A percentile compares a stretch with the other conserved stretches of the same genome.
Conservation (phyloP, 2,329 filamentous ascomycete species). For the Rhinocladiella similis region DNA sequence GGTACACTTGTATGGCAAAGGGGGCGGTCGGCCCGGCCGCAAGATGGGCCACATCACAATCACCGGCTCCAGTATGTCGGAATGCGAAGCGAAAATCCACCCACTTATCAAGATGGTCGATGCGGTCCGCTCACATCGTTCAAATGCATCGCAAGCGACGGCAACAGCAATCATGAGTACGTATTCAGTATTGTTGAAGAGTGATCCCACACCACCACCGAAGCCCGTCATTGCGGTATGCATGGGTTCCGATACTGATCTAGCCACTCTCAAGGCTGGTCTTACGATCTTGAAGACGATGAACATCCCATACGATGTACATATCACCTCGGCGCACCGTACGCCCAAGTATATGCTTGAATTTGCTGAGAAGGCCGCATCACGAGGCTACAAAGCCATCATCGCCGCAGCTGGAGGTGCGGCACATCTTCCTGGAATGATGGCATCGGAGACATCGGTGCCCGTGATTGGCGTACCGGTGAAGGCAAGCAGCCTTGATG, state of each 20-base stretch:
- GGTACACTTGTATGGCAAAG: conserved; percentile 91
- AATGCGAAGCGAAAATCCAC: conserved; percentile 67
- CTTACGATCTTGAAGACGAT: conserved; percentile 34
- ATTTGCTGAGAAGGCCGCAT: conserved; percentile 61
- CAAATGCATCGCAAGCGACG: conserved; percentile 33
- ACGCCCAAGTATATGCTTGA: conserved; percentile 66
- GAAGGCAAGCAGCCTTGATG: conserved; percentile 67
- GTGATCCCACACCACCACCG: conserved; percentile 21
- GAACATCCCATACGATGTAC: conserved; percentile 34
- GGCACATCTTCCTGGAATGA: conserved; percentile 68
- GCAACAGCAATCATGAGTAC: conserved; percentile 18
- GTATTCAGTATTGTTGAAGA: conserved; percentile 16
- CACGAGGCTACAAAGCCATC: conserved; percentile 63
- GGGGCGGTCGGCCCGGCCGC: conserved; percentile 75
- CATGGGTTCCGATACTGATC: conserved; percentile 49
- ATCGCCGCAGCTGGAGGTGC: conserved; percentile 71
- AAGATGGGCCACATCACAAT: conserved; percentile 96
- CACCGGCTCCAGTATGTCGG: conserved; percentile 65
- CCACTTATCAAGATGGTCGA: conserved; percentile 76
- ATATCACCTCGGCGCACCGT: conserved; percentile 54
- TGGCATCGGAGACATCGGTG: conserved; percentile 64
- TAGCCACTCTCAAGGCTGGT: conserved; percentile 33
- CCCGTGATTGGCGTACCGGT: conserved; percentile 73
- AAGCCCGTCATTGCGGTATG: conserved; percentile 45
- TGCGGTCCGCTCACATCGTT: conserved; percentile 70